Evolutionary conservation across 2,329 filamentous ascomycete species (phyloP).

Genomic region (Pseudocercospora musae): DNA sequence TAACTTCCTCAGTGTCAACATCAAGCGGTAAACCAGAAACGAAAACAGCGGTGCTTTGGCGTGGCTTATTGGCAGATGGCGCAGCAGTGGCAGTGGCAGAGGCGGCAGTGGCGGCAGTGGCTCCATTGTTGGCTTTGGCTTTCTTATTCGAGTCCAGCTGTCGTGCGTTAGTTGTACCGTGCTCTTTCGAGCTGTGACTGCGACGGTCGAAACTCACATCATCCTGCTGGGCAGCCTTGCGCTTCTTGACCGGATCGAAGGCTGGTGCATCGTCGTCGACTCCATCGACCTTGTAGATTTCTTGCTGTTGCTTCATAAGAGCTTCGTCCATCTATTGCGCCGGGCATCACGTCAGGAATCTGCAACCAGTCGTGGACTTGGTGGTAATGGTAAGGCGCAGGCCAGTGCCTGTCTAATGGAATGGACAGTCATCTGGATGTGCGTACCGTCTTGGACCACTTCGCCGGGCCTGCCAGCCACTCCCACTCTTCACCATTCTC

Average conservation of each 20-base stretch:
- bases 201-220: conserved; percentile 24
- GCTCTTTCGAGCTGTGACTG: background rate
- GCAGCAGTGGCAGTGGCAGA: conserved; percentile 5
- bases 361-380: conserved; percentile 1
- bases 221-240: conserved; percentile 39
- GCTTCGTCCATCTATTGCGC: conserved; percentile 55
- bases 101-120: conserved; percentile 4
- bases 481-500: conserved; percentile 83
- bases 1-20: conserved; percentile 74
- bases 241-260: conserved; percentile 37
- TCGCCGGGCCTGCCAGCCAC: conserved; percentile 66
- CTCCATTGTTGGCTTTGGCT: conserved; percentile 12
- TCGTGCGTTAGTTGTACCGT: conserved; percentile 1
- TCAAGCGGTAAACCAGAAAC: conserved; percentile 83
- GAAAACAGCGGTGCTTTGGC: conserved; percentile 85
- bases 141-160: conserved; percentile 6
- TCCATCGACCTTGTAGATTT: conserved; percentile 58
- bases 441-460: conserved; percentile 69
- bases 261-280: conserved; percentile 53
- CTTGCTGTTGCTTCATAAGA: conserved; percentile 58
- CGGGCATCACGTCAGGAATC: conserved; percentile 19
- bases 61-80: conserved; percentile 25
- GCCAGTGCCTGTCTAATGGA: conserved; percentile 24
- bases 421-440: conserved; percentile 25
- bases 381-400: conserved; percentile 16